phyloP scores from a whole-genome alignment of 73 alveolate species.

The Uronychia setigera region DNA sequence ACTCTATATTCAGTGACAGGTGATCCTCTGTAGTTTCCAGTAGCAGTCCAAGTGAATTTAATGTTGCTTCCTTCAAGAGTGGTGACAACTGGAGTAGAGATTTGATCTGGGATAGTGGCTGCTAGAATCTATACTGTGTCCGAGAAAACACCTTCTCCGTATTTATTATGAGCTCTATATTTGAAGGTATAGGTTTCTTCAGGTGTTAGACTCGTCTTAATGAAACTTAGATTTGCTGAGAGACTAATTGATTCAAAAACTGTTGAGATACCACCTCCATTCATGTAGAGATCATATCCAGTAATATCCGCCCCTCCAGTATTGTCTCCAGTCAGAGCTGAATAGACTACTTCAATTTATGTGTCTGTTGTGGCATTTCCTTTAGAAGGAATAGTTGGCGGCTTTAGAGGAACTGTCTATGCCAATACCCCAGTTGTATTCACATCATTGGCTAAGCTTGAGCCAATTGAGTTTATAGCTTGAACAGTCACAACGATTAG shows the following conservation, averaged over 20 bases:
- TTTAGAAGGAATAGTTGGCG: slow-evolving; percentile 8
- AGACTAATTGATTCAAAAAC: background rate
- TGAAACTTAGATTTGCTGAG: background rate
- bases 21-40: slow-evolving; percentile 22
- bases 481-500: slow-evolving; percentile 16
- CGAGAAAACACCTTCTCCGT: slow-evolving; percentile 60
- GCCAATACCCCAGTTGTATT: background rate
- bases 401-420: background rate
- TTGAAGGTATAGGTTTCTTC: slow-evolving; percentile 41
- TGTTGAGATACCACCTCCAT: slow-evolving; percentile 17
- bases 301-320: slow-evolving; percentile 16
- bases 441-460: background rate
- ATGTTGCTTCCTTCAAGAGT: slow-evolving; percentile 25
- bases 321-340: slow-evolving; percentile 16
- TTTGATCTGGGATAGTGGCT: slow-evolving; percentile 54
- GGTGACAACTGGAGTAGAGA: slow-evolving; percentile 17
- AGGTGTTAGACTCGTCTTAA: slow-evolving; percentile 6
- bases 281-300: slow-evolving; percentile 48
- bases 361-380: slow-evolving; percentile 9
- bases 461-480: slow-evolving; percentile 29
- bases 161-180: slow-evolving; percentile 44
- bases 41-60: slow-evolving; percentile 19
- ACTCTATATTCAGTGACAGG: slow-evolving; percentile 9
- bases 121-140: slow-evolving; percentile 27
- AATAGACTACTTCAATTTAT: slow-evolving; percentile 10